These are phyloP conservation scores for Paulownia fortunei DNA, from an alignment of 257 asterid species.

Conservation along the genomic window DNA sequence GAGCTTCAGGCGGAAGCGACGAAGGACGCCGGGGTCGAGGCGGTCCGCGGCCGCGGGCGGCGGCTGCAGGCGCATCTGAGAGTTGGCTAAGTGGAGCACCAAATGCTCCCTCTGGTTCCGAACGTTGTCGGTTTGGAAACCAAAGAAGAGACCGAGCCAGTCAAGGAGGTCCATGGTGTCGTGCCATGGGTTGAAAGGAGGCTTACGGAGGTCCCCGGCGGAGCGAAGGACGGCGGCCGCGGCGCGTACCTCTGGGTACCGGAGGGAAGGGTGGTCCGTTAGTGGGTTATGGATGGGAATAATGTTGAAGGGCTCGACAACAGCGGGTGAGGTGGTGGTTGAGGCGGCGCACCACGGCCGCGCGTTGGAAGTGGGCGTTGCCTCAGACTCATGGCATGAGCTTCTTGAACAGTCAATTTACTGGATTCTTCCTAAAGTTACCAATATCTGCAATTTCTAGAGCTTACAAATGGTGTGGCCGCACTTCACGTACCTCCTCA, in stretches of 20 bases:
- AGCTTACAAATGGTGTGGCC: neutral
- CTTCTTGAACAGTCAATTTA: conserved; percentile 24
- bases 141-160: conserved; percentile 96
- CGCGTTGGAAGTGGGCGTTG: conserved; percentile 60
- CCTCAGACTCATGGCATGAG: conserved; percentile 63
- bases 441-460: conserved; percentile 13
- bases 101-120: conserved; percentile 90
- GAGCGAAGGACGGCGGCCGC: conserved; percentile 74
- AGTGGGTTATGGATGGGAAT: conserved; percentile 79
- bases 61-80: conserved; percentile 88
- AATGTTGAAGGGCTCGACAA: conserved; percentile 64
- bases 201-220: conserved; percentile 71
- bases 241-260: conserved; percentile 87
- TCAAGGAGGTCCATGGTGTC: conserved; percentile 76
- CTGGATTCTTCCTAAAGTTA: conserved; percentile 21
- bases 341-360: conserved; percentile 63
- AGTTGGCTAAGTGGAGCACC: conserved; percentile 87
- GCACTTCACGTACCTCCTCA: conserved; percentile 5
- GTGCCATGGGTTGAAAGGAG: conserved; percentile 69
- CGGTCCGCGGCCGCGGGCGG: conserved; percentile 61
- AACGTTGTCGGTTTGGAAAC: conserved; percentile 88
- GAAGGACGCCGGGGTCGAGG: conserved; percentile 77
- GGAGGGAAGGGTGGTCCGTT: conserved; percentile 80
- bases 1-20: conserved; percentile 70
- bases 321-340: conserved; percentile 38